A percentile compares a stretch with the other conserved stretches of the same genome.
phyloP scores from a whole-genome alignment of 148 eudicot genomes.

The Selenicereus undatus region DNA sequence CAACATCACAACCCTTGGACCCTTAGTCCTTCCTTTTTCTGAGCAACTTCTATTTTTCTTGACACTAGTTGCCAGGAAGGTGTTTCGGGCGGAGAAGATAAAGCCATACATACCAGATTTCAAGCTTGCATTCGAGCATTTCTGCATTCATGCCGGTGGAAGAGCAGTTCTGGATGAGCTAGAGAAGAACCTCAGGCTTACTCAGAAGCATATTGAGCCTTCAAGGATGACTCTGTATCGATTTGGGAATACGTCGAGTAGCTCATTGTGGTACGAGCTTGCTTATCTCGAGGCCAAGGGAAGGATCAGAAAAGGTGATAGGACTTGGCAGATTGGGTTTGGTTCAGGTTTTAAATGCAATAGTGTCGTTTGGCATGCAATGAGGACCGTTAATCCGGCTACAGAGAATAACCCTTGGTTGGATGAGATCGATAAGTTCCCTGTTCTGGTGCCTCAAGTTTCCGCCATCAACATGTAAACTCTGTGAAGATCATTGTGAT shows the following conservation, averaged over 20 bases:
- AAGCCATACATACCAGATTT: background rate
- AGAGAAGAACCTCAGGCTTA: background rate
- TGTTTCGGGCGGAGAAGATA: background rate
- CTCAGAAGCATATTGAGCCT: background rate
- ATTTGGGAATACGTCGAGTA: background rate
- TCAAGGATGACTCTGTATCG: slow-evolving; percentile 1
- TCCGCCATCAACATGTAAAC: background rate
- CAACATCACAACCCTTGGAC: slow-evolving; percentile 1
- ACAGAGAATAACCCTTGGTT: background rate
- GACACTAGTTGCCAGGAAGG: background rate
- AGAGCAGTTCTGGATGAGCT: background rate
- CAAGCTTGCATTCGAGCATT: background rate
- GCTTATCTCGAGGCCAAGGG: slow-evolving; percentile 8
- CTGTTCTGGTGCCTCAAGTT: background rate
- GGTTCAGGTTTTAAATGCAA: slow-evolving; percentile 4
- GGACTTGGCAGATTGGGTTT: slow-evolving; percentile 2
- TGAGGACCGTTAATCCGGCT: background rate
- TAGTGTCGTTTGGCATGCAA: background rate
- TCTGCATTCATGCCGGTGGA: slow-evolving; percentile 1
- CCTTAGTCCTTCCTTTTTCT: background rate
- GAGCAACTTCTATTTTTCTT: background rate
- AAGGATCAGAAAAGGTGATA: background rate
- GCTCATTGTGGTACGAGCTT: background rate
- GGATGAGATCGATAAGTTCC: slow-evolving; percentile 5
- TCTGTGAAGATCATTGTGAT: background rate